Evolutionary conservation across 805 yeast genomes (phyloP).

Genomic region (Yamadazyma olivae): DNA sequence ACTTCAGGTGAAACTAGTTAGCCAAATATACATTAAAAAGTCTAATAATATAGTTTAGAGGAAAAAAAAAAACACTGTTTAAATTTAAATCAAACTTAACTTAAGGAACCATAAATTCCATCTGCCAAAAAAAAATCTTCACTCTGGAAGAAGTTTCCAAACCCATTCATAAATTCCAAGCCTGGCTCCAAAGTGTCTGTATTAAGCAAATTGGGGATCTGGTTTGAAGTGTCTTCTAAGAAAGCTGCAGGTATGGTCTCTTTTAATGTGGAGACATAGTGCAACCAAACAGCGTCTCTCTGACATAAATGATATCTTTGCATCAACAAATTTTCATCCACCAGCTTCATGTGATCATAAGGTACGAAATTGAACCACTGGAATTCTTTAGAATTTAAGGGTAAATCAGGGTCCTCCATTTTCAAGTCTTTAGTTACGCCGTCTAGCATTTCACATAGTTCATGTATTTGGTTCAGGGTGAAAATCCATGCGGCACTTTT

Average conservation of each 20-base stretch:
- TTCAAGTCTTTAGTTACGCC: neutral
- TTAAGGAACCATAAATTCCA: slow-evolving; percentile 1
- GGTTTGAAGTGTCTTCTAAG: slow-evolving; percentile 6
- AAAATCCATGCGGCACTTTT: slow-evolving; percentile 8
- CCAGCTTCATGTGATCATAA: slow-evolving; percentile 6
- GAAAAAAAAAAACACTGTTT: neutral
- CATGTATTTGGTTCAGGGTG: slow-evolving; percentile 8
- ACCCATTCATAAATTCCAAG: slow-evolving; percentile 4
- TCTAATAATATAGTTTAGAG: neutral
- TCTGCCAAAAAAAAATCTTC: slow-evolving; percentile 10
- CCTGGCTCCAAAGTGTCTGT: slow-evolving; percentile 4
- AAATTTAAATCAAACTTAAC: neutral
- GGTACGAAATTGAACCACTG: slow-evolving; percentile 11
- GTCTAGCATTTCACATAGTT: slow-evolving; percentile 6
- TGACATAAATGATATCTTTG: slow-evolving; percentile 12
- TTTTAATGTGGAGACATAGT: neutral
- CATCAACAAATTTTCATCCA: slow-evolving; percentile 7
- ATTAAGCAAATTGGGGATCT: slow-evolving; percentile 7
- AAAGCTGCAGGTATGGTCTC: slow-evolving; percentile 10
- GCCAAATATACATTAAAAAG: neutral
- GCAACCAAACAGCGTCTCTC: slow-evolving; percentile 10
- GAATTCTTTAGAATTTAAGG: neutral
- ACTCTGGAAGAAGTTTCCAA: slow-evolving; percentile 5
- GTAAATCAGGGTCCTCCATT: neutral
- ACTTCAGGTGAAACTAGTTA: slow-evolving; percentile 6